Conservation (phyloP, 2,329 filamentous ascomycete genomes). For the Myriosclerotinia duriaeana region DNA sequence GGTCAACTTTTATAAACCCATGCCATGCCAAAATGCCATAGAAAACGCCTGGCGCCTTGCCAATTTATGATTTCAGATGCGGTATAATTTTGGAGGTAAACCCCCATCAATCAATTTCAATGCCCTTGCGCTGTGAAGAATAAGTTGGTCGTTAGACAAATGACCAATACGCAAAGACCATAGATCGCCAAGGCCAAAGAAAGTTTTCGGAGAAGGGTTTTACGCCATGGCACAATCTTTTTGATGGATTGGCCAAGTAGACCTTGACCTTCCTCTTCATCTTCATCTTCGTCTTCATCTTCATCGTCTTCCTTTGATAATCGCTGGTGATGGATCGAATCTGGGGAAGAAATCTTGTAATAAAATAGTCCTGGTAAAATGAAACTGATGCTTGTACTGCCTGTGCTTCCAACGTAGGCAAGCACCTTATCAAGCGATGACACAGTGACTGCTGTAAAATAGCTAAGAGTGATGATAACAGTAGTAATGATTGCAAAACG, state of each 20-base stretch:
- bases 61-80: constrained; percentile 15
- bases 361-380: constrained; percentile 96
- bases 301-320: constrained; percentile 92
- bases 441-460: constrained; percentile 87
- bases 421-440: constrained; percentile 86
- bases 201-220: constrained; percentile 65
- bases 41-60: constrained; percentile 11
- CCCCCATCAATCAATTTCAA: constrained; percentile 42
- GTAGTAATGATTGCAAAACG: constrained; percentile 90
- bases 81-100: neutral
- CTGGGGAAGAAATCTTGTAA: constrained; percentile 93
- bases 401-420: constrained; percentile 92
- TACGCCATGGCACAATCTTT: constrained; percentile 44
- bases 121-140: constrained; percentile 64
- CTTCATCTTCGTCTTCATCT: constrained; percentile 61
- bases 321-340: constrained; percentile 81
- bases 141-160: constrained; percentile 80
- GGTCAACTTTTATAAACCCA: constrained; percentile 6
- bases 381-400: constrained; percentile 93
- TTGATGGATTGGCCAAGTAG: constrained; percentile 16
- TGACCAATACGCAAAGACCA: constrained; percentile 82
- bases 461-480: constrained; percentile 77
- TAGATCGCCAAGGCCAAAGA: constrained; percentile 79
- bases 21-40: neutral
- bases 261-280: constrained; percentile 48